phyloP scores from a whole-genome alignment of 768 basidiomycete species.

The Strobilomyces confusus region DNA sequence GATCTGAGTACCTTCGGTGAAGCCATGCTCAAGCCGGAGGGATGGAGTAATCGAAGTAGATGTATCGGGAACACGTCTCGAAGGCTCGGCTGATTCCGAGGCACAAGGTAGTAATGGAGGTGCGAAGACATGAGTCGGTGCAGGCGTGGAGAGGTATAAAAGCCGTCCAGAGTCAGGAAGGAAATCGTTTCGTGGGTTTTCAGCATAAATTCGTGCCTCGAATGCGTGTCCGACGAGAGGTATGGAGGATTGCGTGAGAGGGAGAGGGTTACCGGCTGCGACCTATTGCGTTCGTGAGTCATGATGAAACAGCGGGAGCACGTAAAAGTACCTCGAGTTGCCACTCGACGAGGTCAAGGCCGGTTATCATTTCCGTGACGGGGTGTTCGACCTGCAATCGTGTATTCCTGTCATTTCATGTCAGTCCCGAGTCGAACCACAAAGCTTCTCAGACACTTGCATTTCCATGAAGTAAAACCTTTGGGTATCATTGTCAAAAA shows the following conservation, averaged over 20 bases:
- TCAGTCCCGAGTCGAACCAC: neutral
- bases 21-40: conserved; percentile 88
- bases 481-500: conserved; percentile 86
- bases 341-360: conserved; percentile 93
- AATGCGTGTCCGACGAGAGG: conserved; percentile 91
- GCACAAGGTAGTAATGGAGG: conserved; percentile 36
- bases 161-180: conserved; percentile 86
- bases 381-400: conserved; percentile 88
- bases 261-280: conserved; percentile 83
- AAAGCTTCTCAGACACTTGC: conserved; percentile 36
- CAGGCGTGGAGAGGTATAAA: conserved; percentile 76
- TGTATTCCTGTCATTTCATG: conserved; percentile 57
- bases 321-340: conserved; percentile 64
- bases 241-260: conserved; percentile 70
- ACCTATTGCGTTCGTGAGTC: conserved; percentile 42
- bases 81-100: conserved; percentile 18
- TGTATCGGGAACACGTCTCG: conserved; percentile 19
- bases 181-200: conserved; percentile 91
- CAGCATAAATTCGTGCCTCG: conserved; percentile 93
- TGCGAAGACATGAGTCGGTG: conserved; percentile 67
- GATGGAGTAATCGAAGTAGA: conserved; percentile 43
- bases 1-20: conserved; percentile 72
- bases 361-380: conserved; percentile 93
- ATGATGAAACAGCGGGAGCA: neutral
- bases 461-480: conserved; percentile 97